Evolutionary conservation across 345 rosid species (phyloP), one percentile per base, ranked within the genome.

Genomic region (Turritis glabra): DNA sequence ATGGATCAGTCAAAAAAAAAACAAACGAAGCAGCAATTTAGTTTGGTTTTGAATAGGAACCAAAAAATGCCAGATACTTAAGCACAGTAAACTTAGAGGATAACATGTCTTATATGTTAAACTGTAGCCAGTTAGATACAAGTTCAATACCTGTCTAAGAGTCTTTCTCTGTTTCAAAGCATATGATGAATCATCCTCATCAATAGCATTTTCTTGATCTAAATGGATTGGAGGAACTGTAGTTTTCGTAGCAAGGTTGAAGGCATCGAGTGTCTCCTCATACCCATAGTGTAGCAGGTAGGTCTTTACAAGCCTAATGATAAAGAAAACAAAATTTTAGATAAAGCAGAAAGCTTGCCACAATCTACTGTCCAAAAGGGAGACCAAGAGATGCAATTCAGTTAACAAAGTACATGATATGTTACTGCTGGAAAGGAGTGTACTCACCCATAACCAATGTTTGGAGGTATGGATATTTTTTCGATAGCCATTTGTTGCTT

Each of bases 281-380:
- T 92, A 95, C 46, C 98, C 99, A 74, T 90, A 90, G 81, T 95
- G 99, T 73, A 90, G 74, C 72, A 95, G 82, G 82, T 92, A 95
- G 47, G 96, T 85, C 75, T 91, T 90, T 38, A 95, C 90, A 75
- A 95, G 90, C 80, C 99, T 95, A 85, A 71, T 64, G 66, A 71
- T 40, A 74, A 75, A 74, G 68, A 32, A 48, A 38, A 78, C 21
- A 71, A 55, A 54, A 7, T 0, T 53, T 54, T 23, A 51, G 67
- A 64, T 26, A 47, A 26, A 25, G 60, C 70, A 62, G 30, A 51
- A 54, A 41, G 21, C 18, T 50, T 48, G 44, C 18, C 37, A 74
- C 33, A 37, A 64, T 66, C 7, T 14, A 64, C 7, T 55, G n/a
- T 52, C 11, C 4, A 19, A 14, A 13, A 38, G 18, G 26, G 52